phyloP scores from a whole-genome alignment of 768 basidiomycete species.

The Russula emetica region DNA sequence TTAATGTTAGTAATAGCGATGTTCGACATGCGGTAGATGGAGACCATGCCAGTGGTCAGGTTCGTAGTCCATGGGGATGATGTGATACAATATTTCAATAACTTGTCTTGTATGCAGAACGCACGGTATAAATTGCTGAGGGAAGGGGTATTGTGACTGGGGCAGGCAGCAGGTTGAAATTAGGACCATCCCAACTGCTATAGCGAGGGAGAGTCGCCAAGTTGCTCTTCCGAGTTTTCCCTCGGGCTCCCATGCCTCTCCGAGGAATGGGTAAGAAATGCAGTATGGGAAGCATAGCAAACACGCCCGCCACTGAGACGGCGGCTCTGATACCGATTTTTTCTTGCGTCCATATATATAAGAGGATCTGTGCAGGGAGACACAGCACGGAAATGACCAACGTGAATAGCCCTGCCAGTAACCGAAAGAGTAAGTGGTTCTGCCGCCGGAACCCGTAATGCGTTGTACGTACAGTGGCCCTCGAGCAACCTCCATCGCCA shows the following conservation, averaged over 20 bases:
- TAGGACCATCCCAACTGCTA: background rate
- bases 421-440: background rate
- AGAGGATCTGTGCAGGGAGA: conserved; percentile 15
- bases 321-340: background rate
- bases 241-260: background rate
- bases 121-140: background rate
- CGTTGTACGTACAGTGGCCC: conserved; percentile 16
- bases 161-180: background rate
- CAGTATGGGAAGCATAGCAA: conserved; percentile 19
- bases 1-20: too few species aligned
- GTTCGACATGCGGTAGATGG: background rate
- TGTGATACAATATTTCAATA: background rate
- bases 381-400: conserved; percentile 17
- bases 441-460: too few species aligned
- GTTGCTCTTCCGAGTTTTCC: background rate
- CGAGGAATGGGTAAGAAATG: conserved; percentile 17
- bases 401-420: conserved; percentile 12
- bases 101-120: background rate
- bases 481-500: conserved; percentile 16
- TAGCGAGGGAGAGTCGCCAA: background rate
- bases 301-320: conserved; percentile 10
- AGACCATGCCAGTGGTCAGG: background rate
- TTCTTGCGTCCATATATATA: conserved; percentile 25
- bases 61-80: background rate
- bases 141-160: background rate